phyloP scores from a whole-genome alignment of 441 rosid species.

The Populus tomentosa region DNA sequence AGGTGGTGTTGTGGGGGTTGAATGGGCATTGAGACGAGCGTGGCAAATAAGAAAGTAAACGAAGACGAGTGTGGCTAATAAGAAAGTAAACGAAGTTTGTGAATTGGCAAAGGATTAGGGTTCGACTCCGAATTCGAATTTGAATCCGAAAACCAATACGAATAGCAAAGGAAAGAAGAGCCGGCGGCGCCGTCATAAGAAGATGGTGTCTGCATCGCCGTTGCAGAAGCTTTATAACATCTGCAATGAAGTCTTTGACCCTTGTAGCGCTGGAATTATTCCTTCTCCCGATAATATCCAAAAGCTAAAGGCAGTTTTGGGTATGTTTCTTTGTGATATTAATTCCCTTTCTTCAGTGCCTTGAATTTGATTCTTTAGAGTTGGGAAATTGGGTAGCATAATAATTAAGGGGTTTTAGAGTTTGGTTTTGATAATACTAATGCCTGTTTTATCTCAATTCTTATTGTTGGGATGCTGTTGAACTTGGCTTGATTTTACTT shows the following conservation, averaged over 20 bases:
- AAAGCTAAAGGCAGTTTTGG: slow-evolving; percentile 54
- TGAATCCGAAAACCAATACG: slow-evolving; percentile 14
- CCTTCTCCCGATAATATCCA: slow-evolving; percentile 59
- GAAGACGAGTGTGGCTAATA: slow-evolving; percentile 32
- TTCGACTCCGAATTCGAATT: slow-evolving; percentile 16
- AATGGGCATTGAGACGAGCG: slow-evolving; percentile 62
- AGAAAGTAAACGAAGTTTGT: slow-evolving; percentile 34
- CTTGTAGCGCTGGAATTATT: slow-evolving; percentile 42
- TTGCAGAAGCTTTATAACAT: slow-evolving; percentile 63
- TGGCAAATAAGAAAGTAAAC: slow-evolving; percentile 37
- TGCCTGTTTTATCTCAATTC: neutral
- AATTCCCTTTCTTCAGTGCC: neutral
- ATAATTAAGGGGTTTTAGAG: neutral
- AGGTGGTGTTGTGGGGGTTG: neutral
- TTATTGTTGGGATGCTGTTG: neutral
- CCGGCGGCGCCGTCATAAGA: slow-evolving; percentile 34
- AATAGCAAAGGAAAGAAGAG: slow-evolving; percentile 38
- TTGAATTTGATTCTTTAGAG: neutral
- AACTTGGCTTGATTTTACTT: neutral
- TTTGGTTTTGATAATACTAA: neutral
- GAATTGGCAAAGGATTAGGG: slow-evolving; percentile 34
- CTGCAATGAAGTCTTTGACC: slow-evolving; percentile 65
- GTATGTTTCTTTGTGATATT: slow-evolving; percentile 33
- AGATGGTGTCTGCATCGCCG: slow-evolving; percentile 28
- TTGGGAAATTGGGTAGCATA: neutral